Percentiles rank a stretch among this genome's conserved stretches.
Conservation (phyloP, 2,329 filamentous ascomycete genomes). For the Aureobasidium namibiae region DNA sequence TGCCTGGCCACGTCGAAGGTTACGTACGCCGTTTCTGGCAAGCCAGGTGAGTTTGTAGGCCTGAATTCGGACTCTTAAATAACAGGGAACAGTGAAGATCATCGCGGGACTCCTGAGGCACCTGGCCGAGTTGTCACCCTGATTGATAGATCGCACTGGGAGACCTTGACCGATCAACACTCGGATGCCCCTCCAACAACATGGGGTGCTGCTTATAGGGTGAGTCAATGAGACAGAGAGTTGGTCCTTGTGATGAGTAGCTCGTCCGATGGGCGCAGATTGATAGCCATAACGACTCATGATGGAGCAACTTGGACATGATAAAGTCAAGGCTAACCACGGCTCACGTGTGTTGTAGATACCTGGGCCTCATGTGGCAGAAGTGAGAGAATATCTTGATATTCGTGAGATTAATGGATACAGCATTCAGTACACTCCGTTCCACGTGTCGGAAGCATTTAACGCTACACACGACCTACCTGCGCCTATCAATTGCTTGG, state of each 20-base stretch:
- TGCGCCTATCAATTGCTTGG: slow-evolving; percentile 50
- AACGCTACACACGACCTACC: slow-evolving; percentile 35
- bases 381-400: slow-evolving; percentile 85
- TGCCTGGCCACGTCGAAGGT: slow-evolving; percentile 85
- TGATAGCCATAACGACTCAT: not conserved
- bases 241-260: not conserved
- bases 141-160: slow-evolving; percentile 78
- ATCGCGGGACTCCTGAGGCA: slow-evolving; percentile 78
- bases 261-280: not conserved
- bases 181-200: slow-evolving; percentile 56
- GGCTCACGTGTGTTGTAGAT: slow-evolving; percentile 49
- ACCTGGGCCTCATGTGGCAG: slow-evolving; percentile 58
- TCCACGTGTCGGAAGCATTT: slow-evolving; percentile 51
- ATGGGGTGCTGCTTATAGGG: slow-evolving; percentile 73
- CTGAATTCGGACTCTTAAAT: not conserved
- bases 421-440: slow-evolving; percentile 82
- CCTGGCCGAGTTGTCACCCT: slow-evolving; percentile 91
- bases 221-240: slow-evolving; percentile 29
- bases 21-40: slow-evolving; percentile 98
- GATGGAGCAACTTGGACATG: not conserved
- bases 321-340: not conserved
- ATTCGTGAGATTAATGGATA: slow-evolving; percentile 98
- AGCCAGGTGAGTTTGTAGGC: slow-evolving; percentile 21
- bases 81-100: slow-evolving; percentile 64
- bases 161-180: slow-evolving; percentile 58